phyloP scores from a whole-genome alignment of 2,329 filamentous ascomycete genomes.

The Pseudogymnoascus sp. region DNA sequence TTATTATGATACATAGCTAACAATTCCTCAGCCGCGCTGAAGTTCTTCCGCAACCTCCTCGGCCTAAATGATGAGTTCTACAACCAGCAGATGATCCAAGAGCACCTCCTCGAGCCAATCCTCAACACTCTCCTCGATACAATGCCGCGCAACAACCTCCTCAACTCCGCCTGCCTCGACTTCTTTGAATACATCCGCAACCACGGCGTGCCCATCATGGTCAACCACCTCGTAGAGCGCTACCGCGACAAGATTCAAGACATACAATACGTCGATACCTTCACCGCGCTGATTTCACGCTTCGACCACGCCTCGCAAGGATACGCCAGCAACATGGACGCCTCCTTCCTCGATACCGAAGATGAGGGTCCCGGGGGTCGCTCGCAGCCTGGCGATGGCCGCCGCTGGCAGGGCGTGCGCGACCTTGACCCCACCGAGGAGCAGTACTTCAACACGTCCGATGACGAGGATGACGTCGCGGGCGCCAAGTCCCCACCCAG shows the following conservation, averaged over 20 bases:
- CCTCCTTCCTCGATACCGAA: slow-evolving; percentile 63
- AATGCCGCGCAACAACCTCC: slow-evolving; percentile 83
- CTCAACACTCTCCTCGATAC: slow-evolving; percentile 76
- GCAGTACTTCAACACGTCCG: slow-evolving; percentile 86
- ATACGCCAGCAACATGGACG: slow-evolving; percentile 51
- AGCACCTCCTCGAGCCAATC: slow-evolving; percentile 74
- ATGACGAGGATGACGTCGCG: slow-evolving; percentile 69
- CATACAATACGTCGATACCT: slow-evolving; percentile 79
- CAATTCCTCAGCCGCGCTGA: slow-evolving; percentile 61
- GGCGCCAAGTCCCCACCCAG: slow-evolving; percentile 28
- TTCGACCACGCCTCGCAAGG: slow-evolving; percentile 74
- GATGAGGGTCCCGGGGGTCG: slow-evolving; percentile 40
- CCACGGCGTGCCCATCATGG: slow-evolving; percentile 71
- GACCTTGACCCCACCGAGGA: slow-evolving; percentile 82
- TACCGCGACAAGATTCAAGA: slow-evolving; percentile 68
- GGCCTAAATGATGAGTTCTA: slow-evolving; percentile 87
- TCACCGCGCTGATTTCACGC: slow-evolving; percentile 63
- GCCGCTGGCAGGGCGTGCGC: slow-evolving; percentile 61
- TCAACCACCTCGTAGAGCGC: slow-evolving; percentile 75
- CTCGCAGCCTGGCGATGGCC: slow-evolving; percentile 44
- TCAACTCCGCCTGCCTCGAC: slow-evolving; percentile 89
- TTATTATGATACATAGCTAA: slow-evolving; percentile 12
- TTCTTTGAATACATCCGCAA: slow-evolving; percentile 86
- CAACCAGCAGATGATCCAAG: slow-evolving; percentile 72
- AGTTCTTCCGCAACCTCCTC: slow-evolving; percentile 85